Evolutionary conservation across 176 grass and related monocot genomes (phyloP), one percentile per base, ranked within the genome.

Genomic region (Carex parvula): DNA sequence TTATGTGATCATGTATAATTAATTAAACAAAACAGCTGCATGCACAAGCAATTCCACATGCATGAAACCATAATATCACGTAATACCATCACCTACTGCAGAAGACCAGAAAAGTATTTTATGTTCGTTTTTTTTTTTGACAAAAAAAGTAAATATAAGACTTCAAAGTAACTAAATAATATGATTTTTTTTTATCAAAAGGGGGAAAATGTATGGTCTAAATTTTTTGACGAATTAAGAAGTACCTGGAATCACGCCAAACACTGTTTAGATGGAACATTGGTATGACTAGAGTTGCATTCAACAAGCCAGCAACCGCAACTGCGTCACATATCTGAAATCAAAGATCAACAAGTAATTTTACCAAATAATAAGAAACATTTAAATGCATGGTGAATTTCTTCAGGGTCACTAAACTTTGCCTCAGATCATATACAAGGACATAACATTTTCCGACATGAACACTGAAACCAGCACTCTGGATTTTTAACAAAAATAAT

Each of bases 311-410:
- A 3, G 95, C 92, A 24, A 98, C 95, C 37, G 91, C 92, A 88
- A 94, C 93, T 53, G 95, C 95, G 66, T 98, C 92, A 39, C 90
- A 98, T 85, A 98, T 98, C 95, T 98, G 94, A 85, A 63, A 93
- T 76, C 5, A 78, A 24, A 33, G 53, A 89, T 50, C 88, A 62
- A 70, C 78, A 81, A 84, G 26, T 67, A 91, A 37, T 52, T 64
- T 41, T 54, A 83, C 30, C 46, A 68, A 56, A 32, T 77, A 33
- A 26, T 5, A 56, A 77, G 22, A 55, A 14, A 56, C 26, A 4
- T 15, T 11, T 54, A 55, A 76, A 4, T 29, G 71, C 17, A 5
- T 12, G 21, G 12, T 15, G 46, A 76, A 54, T 77, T 77, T 77
- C 73, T 77, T 77, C 73, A 5, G 3, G 50, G 48, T 33, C 73